A percentile compares a stretch with the other conserved stretches of the same genome.
Evolutionary conservation across 495 filamentous ascomycete genomes (phyloP).

Genomic region (Neurospora sp.): DNA sequence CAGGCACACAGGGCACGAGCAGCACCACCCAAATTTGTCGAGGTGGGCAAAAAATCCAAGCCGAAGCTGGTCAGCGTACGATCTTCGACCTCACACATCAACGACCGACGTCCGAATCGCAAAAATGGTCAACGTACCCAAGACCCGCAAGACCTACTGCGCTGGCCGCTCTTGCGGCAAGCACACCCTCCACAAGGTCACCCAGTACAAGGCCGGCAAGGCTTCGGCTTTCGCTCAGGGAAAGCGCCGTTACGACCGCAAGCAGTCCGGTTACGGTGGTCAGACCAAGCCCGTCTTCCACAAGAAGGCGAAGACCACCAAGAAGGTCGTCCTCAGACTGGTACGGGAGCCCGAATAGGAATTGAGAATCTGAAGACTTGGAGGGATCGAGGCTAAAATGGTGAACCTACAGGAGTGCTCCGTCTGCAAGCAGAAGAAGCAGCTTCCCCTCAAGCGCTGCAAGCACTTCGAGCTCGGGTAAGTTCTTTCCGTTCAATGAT

Average conservation of each 20-base stretch:
- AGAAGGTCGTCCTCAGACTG: conserved; percentile 97
- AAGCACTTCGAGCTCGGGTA: conserved; percentile 99
- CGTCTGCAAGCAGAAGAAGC: conserved; percentile 94
- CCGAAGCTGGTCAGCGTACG: conserved; percentile 18
- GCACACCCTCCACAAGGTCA: conserved; percentile 90
- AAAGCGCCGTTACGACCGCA: conserved; percentile 99
- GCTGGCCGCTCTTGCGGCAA: conserved; percentile 90
- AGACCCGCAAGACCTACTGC: conserved; percentile 55
- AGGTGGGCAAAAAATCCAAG: conserved; percentile 17
- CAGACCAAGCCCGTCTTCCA: conserved; percentile 99
- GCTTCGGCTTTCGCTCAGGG: conserved; percentile 92
- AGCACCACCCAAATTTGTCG: conserved; percentile 24
- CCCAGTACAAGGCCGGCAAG: conserved; percentile 82
- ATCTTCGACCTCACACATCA: conserved; percentile 16
- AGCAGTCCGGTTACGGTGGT: conserved; percentile 99
- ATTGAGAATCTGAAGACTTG: background rate
- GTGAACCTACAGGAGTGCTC: conserved; percentile 89
- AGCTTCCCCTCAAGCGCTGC: conserved; percentile 95
- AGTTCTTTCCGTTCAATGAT: conserved; percentile 26
- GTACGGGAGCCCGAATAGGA: conserved; percentile 10
- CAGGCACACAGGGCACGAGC: conserved; percentile 13
- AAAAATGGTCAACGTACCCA: conserved; percentile 36
- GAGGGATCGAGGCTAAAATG: conserved; percentile 9
- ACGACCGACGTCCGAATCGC: conserved; percentile 20
- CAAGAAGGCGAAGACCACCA: conserved; percentile 99